These are phyloP conservation scores for Mimosa bimucronata DNA, from an alignment of 306 rosid genomes.

Conservation along the genomic window DNA sequence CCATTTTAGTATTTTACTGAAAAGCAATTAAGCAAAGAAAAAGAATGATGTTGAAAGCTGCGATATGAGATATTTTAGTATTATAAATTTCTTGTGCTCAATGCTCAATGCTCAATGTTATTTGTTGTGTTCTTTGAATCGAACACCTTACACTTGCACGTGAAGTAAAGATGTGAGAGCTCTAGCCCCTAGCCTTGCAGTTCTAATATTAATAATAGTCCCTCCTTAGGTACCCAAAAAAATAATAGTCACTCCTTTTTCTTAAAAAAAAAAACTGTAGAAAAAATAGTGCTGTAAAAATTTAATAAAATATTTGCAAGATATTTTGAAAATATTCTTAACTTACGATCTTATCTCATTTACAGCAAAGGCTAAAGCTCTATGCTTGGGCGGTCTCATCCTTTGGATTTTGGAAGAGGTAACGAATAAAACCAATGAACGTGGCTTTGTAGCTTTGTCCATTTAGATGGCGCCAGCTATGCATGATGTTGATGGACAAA, in stretches of 20 bases:
- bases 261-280: too few species aligned
- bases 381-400: background rate
- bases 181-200: background rate
- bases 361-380: background rate
- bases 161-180: background rate
- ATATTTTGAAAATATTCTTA: too few species aligned
- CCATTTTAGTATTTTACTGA: background rate
- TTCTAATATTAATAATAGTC: background rate
- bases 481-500: background rate
- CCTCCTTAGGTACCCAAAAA: too few species aligned
- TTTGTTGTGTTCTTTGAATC: background rate
- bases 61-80: background rate
- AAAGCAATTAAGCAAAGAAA: background rate
- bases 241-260: too few species aligned
- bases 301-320: too few species aligned
- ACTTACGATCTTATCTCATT: too few species aligned
- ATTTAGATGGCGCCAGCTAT: background rate
- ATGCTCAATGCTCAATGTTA: background rate
- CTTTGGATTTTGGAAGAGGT: background rate
- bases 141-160: background rate
- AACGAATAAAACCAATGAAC: background rate
- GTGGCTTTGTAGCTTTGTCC: conserved; percentile 1
- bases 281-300: too few species aligned
- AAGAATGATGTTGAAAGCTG: background rate
- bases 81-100: background rate